phyloP scores from a whole-genome alignment of 352 stramenopile genomes.

The Phytopythium litorale region DNA sequence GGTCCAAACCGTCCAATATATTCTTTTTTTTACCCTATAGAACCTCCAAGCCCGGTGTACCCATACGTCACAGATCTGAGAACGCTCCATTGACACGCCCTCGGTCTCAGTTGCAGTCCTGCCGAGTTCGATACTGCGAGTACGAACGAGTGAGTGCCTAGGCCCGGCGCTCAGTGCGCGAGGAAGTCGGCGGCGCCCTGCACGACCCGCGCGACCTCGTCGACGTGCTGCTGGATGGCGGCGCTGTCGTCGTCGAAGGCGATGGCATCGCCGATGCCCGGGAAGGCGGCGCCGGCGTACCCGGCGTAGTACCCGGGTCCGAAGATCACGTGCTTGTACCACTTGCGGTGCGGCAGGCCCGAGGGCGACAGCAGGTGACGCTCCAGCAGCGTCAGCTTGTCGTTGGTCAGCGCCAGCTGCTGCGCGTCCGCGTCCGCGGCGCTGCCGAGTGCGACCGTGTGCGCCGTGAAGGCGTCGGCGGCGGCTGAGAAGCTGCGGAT shows the following conservation, averaged over 20 bases:
- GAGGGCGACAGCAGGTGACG: slow-evolving; percentile 27
- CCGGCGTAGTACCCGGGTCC: slow-evolving; percentile 38
- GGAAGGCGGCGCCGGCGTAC: slow-evolving; percentile 35
- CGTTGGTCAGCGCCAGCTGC: slow-evolving; percentile 16
- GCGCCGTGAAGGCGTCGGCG: slow-evolving; percentile 24
- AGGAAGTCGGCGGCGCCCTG: slow-evolving; percentile 22
- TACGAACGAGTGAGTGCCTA: too few relatives aligned
- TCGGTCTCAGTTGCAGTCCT: neutral
- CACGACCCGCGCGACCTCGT: slow-evolving; percentile 27
- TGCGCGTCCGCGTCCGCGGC: neutral
- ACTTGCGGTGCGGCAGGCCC: slow-evolving; percentile 32
- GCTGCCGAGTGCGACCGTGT: slow-evolving; percentile 13
- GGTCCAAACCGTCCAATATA: neutral
- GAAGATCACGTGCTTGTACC: slow-evolving; percentile 47
- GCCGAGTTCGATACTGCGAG: too few relatives aligned
- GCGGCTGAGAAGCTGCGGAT: slow-evolving; percentile 18
- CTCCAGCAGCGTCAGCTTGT: slow-evolving; percentile 35
- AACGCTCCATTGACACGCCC: neutral
- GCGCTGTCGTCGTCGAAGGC: slow-evolving; percentile 25
- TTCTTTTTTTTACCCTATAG: neutral
- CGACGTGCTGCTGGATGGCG: slow-evolving; percentile 30
- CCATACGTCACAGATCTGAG: neutral
- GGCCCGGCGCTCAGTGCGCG: neutral
- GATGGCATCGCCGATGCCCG: slow-evolving; percentile 30
- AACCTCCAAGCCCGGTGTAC: neutral